Evolutionary conservation across 371 early-diverging fungal genomes (phyloP), one percentile per base, ranked within the genome.

Genomic region (Syncephalis plumigaleata): DNA sequence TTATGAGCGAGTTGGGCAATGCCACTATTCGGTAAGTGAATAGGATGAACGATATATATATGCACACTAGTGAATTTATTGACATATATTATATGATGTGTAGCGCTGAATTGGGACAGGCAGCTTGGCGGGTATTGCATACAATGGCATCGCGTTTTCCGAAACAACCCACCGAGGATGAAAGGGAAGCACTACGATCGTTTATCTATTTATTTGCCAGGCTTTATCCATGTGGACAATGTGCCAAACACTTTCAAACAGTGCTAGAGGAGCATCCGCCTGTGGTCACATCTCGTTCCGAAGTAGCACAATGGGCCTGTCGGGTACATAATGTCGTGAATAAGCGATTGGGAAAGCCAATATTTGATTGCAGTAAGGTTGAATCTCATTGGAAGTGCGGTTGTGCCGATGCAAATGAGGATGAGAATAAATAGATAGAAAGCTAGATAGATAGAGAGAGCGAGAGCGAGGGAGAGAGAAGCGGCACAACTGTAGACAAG

Each of bases 291-390:
- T 77, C 81, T 0, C 58, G 91, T 22, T 65, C 73, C 20, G 77
- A 81, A 7, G 75, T 90, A 20, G 79, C 83, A 15, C 80, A 84
- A 57, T 99, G 96, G 88, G 65, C 91, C 13, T 99, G 99, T 65
- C 64, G 71, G 5, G 74, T 88, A 44, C 99, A 99, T 59, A 99
- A 99, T 61, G 75, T 83, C 17, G 98, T 99, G 26, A 99, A 99
- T 63, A 67, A 71, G 55, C 70, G 90, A 49, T 62, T 98, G 4
- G 65, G 75, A 8, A 98, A 98, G 57, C 77, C 84, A 0, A 54
- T 74, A 7, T 92, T 91, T 65, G 88, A 98, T 50, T 99, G 99
- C 54, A 61, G 66, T 3, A 67, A 63, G 5, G 79, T 97, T 18
- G 76, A 77, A 27, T 83, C 87, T 16, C 64, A 80, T 20, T 99